phyloP scores from a whole-genome alignment of 352 stramenopile species.

The Phytophthora cryptogea region DNA sequence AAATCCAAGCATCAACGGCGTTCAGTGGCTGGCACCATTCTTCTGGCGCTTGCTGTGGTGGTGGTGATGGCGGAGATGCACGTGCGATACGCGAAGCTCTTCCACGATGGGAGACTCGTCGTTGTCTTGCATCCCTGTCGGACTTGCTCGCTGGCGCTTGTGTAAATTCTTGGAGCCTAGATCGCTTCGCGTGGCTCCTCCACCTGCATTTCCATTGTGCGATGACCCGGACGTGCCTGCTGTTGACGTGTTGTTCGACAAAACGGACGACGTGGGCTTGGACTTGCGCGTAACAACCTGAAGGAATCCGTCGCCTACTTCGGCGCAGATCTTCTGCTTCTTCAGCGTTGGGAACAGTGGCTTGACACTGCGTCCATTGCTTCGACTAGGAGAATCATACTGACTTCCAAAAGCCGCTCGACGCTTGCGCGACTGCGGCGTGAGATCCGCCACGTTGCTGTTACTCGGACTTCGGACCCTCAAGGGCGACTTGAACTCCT shows the following conservation, averaged over 20 bases:
- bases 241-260: slow-evolving; percentile 18
- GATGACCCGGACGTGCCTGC: slow-evolving; percentile 16
- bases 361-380: slow-evolving; percentile 26
- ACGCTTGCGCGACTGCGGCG: slow-evolving; percentile 41
- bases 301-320: slow-evolving; percentile 45
- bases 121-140: slow-evolving; percentile 35
- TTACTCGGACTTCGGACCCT: slow-evolving; percentile 26
- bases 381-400: slow-evolving; percentile 19
- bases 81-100: slow-evolving; percentile 35
- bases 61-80: slow-evolving; percentile 42
- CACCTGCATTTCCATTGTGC: slow-evolving; percentile 17
- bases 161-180: slow-evolving; percentile 41
- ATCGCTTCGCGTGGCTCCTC: slow-evolving; percentile 19
- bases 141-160: slow-evolving; percentile 46
- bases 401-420: slow-evolving; percentile 30
- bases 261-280: slow-evolving; percentile 24
- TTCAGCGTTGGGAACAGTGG: slow-evolving; percentile 52
- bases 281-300: slow-evolving; percentile 47
- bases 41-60: slow-evolving; percentile 59
- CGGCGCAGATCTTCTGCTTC: slow-evolving; percentile 56
- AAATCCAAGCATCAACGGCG: slow-evolving; percentile 5
- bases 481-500: slow-evolving; percentile 23
- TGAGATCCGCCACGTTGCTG: slow-evolving; percentile 31
- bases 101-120: slow-evolving; percentile 48
- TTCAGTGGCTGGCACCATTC: slow-evolving; percentile 32